A percentile compares a stretch with the other conserved stretches of the same genome.
Conservation (phyloP, 1,284 basidiomycete genomes). For the Pseudozyma sp. region DNA sequence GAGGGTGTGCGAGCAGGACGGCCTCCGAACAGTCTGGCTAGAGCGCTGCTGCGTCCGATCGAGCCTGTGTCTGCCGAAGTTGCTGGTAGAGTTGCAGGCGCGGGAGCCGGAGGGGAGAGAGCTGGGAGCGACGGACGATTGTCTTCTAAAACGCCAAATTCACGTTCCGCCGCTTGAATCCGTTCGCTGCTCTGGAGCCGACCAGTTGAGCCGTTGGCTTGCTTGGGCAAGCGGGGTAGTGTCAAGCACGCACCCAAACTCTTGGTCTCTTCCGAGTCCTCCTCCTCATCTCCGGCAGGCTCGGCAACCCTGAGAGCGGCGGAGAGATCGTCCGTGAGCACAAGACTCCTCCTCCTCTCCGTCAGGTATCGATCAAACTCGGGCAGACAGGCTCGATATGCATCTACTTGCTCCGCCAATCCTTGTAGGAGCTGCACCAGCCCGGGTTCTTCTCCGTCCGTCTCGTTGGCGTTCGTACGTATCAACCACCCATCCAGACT, state of each 20-base stretch:
- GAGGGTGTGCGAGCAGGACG: slow-evolving; percentile 23
- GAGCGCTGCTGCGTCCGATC: slow-evolving; percentile 20
- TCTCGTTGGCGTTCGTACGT: slow-evolving; percentile 73
- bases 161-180: slow-evolving; percentile 15
- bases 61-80: not conserved
- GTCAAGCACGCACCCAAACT: slow-evolving; percentile 17
- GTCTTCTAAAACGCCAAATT: slow-evolving; percentile 38
- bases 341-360: slow-evolving; percentile 86
- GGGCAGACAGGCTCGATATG: slow-evolving; percentile 78
- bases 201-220: not conserved
- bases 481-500: slow-evolving; percentile 86
- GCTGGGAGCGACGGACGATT: slow-evolving; percentile 15
- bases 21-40: slow-evolving; percentile 44
- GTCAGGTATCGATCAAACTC: slow-evolving; percentile 85
- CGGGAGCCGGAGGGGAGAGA: not conserved
- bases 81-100: not conserved
- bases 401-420: slow-evolving; percentile 73
- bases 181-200: slow-evolving; percentile 13
- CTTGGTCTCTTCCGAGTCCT: not conserved
- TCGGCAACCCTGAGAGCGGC: slow-evolving; percentile 77
- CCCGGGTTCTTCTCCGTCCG: slow-evolving; percentile 71
- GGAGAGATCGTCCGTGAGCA: slow-evolving; percentile 91
- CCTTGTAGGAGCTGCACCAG: slow-evolving; percentile 47
- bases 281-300: slow-evolving; percentile 2
- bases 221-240: slow-evolving; percentile 16